Evolutionary conservation across 306 rosid genomes (phyloP), one percentile per base, ranked within the genome.

Genomic region (Biancaea sappan): DNA sequence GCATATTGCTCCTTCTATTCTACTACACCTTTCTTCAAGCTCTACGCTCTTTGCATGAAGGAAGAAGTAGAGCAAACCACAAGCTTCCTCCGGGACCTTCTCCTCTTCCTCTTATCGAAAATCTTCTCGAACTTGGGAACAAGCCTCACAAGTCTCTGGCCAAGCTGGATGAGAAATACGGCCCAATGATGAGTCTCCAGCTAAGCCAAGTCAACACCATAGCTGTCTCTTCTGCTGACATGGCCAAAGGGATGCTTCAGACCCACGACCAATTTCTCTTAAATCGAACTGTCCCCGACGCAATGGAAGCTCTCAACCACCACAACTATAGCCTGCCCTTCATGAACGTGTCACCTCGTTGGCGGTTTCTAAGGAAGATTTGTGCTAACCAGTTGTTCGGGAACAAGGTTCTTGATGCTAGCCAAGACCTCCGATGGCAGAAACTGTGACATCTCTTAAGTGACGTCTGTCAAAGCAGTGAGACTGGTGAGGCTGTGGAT

Each of bases 81-180:
- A 75, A 64, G n/a, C 86, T 82, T 19, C 96, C 91, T 29, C 91
- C 96, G 2, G 87, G 93, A 2, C 93, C 91, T 1, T 10, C 1
- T 4, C 88, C 82, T 0, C 7, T 75, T 6, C 91, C 86, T 0
- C 2, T 88, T 0, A 22, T 91, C 0, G 96, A 94, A 4, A 91
- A 88, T 78, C 84, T 91, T 26, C 52, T 79, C 22, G 82, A 81
- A 31, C 72, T 88, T 1, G 94, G 93, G 0, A 22, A 59, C n/a
- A 88, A 82, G 18, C 91, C 88, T 0, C 91, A 90, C 59, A 67
- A 84, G 58, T 72, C 88, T n/a, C 9, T 88, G 9, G 71, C 91
- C 38, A 38, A 14, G 0, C 85, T 84, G 6, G 79, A 88, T 57
- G 37, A 73, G 2, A 48, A 0, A n/a, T 67, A 84, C 15, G 94